phyloP scores from a whole-genome alignment of 2,329 filamentous ascomycete genomes.

The Scedosporium apiospermum region DNA sequence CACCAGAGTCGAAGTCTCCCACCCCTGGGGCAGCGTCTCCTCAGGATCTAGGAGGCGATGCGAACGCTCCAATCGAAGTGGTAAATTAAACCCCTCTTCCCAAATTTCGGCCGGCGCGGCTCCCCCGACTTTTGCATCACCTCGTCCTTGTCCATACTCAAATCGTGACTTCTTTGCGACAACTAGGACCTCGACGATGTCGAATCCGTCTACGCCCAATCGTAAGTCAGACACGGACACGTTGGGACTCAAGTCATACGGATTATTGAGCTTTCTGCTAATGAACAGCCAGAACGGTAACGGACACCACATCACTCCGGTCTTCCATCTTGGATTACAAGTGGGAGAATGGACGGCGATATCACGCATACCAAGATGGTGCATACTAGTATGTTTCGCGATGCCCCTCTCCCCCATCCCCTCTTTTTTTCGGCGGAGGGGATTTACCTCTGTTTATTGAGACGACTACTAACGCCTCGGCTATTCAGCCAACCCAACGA shows the following conservation, averaged over 20 bases:
- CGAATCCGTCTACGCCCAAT: background rate
- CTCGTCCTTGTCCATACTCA: too few species aligned
- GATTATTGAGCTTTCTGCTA: background rate
- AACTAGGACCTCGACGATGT: background rate
- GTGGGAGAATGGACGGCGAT: slow-evolving; percentile 37
- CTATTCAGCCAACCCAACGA: slow-evolving; percentile 17
- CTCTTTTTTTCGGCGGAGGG: background rate
- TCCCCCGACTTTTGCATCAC: too few species aligned
- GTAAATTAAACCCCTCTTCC: too few species aligned
- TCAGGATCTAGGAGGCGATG: too few species aligned
- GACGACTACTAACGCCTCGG: too few species aligned
- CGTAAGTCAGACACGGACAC: background rate
- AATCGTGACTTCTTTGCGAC: too few species aligned
- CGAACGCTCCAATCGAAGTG: too few species aligned
- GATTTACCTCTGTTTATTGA: background rate
- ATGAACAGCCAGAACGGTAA: background rate
- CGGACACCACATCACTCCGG: slow-evolving; percentile 20
- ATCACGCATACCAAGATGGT: slow-evolving; percentile 35
- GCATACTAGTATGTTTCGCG: slow-evolving; percentile 16
- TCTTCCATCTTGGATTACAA: slow-evolving; percentile 32
- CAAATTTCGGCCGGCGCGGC: too few species aligned
- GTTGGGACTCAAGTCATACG: too few species aligned
- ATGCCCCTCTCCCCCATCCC: background rate
- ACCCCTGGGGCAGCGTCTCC: too few species aligned
- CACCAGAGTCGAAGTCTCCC: too few species aligned